Base-by-base conservation (phyloP, 163 green algal genomes). In the Volvox carteri region DNA sequence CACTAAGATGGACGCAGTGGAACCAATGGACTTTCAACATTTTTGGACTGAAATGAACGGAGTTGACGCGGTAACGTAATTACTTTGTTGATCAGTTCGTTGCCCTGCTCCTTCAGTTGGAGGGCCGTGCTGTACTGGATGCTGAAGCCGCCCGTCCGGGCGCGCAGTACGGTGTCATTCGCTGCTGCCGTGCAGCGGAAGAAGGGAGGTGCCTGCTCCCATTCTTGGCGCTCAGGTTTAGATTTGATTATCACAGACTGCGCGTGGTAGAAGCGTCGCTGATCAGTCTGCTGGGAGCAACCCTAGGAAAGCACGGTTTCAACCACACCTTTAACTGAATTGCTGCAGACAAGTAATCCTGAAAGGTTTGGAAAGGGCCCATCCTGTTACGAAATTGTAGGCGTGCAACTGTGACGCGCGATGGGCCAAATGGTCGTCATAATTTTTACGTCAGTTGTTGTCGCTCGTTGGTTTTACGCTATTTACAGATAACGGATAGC, bases 41-140 rank as follows among this genome's bases (percentile, higher is more conserved):
- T n/a, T n/a, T n/a, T n/a, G n/a, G n/a, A n/a, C n/a, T n/a, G n/a
- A n/a, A n/a, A n/a, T n/a, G n/a, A n/a, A n/a, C n/a, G n/a, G n/a
- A n/a, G n/a, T n/a, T n/a, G n/a, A n/a, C n/a, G n/a, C n/a, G n/a
- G n/a, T n/a, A n/a, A n/a, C 70, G 39, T 52, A 78, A 37, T 42
- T 25, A 87, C 87, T 78, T 88, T 54, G 33, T 50, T n/a, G 0
- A 87, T 30, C 0, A 73, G 33, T 9, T 88, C 60, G 52, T 92
- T 92, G 25, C 89, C 89, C 77, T 86, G 18, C 46, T 92, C 89
- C 78, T 92, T 92, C 6, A 90, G 58, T 39, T 84, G 46, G 2
- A 60, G 11, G 1, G 52, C 56, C 1, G 70, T 60, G 16, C 39
- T 83, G 70, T 75, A 41, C 50, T 75, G 84, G 19, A 72, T 28